Evolutionary conservation across 306 rosid genomes (phyloP).

Genomic region (Quercus agrifolia): DNA sequence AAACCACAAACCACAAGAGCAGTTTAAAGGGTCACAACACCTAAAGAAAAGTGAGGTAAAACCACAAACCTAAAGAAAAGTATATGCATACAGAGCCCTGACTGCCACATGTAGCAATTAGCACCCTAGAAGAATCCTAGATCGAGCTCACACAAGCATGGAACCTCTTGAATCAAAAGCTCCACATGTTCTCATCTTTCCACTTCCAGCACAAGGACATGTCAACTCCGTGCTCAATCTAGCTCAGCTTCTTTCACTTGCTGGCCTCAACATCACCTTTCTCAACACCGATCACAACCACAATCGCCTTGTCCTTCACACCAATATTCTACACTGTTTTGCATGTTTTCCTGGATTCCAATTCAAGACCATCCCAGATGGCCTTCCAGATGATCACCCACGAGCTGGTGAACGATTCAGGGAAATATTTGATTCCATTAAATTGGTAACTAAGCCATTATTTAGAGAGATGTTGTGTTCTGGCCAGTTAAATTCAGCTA

Average conservation of each 20-base stretch:
- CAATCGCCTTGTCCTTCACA: too few relatives aligned
- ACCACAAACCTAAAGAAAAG: too few relatives aligned
- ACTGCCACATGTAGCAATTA: too few relatives aligned
- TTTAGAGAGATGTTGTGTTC: conserved; percentile 23
- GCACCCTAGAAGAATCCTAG: too few relatives aligned
- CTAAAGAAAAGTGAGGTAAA: too few relatives aligned
- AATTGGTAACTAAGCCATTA: conserved; percentile 17
- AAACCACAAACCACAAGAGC: too few relatives aligned
- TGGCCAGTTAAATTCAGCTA: background rate
- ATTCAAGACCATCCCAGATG: conserved; percentile 33
- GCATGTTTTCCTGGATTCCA: background rate
- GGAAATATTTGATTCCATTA: background rate
- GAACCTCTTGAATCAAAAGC: background rate
- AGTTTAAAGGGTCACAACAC: too few relatives aligned
- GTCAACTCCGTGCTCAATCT: conserved; percentile 35
- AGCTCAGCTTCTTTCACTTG: conserved; percentile 31
- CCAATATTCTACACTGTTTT: too few relatives aligned
- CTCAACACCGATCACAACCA: conserved; percentile 20
- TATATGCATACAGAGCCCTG: too few relatives aligned
- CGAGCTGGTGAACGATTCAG: background rate
- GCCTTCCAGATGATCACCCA: conserved; percentile 16
- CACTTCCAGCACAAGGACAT: conserved; percentile 31
- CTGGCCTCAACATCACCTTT: conserved; percentile 24
- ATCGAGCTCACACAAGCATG: too few relatives aligned
- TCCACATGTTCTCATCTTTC: conserved; percentile 26